Base-by-base conservation (phyloP, 2,329 filamentous ascomycete genomes). In the Albophoma yamanashiensis region DNA sequence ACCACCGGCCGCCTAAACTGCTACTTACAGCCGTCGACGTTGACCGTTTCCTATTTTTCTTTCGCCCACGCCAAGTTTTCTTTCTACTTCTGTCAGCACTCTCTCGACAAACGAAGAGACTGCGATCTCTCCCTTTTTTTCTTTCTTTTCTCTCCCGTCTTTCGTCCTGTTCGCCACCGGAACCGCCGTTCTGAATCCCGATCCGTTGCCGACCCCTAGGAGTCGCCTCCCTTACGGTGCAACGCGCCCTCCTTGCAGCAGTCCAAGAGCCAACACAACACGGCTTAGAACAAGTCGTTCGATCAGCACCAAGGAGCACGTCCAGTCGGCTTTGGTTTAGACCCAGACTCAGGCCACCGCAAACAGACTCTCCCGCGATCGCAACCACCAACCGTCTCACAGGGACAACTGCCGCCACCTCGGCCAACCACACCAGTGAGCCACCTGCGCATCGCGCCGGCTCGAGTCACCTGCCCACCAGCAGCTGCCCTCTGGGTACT, bases 11-110 rank as follows among this genome's bases (percentile, higher is more conserved):
- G n/a, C n/a, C n/a, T n/a, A n/a, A n/a, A n/a, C n/a, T n/a, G 56
- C 42, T 31, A 43, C 56, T 15, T 50, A 40, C 47, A 43, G 14
- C 58, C 63, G 62, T 64, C 64, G 66, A 71, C 67, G 65, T 71
- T 69, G 68, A 69, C 58, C 68, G 65, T 69, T 71, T 62, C 59
- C 65, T 67, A 61, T 36, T 14, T 36, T 38, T 9, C 31, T 31
- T 53, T 36, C 20, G n/a, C 47, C 47, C 27, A n/a, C 15, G 8
- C 36, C 36, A 11, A 15, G 3, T 11, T n/a, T n/a, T n/a, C n/a
- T 12, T 45, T 58, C n/a, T 31, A 17, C 34, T 27, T 34, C 52
- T 58, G 53, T 53, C 31, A 25, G 25, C n/a, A 4, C 31, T 55
- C 50, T 36, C 25, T 55, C 50, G 31, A 55, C 20, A 14, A 22